Evolutionary conservation across 495 filamentous ascomycete species (phyloP).

Genomic region (Tuber brumale): DNA sequence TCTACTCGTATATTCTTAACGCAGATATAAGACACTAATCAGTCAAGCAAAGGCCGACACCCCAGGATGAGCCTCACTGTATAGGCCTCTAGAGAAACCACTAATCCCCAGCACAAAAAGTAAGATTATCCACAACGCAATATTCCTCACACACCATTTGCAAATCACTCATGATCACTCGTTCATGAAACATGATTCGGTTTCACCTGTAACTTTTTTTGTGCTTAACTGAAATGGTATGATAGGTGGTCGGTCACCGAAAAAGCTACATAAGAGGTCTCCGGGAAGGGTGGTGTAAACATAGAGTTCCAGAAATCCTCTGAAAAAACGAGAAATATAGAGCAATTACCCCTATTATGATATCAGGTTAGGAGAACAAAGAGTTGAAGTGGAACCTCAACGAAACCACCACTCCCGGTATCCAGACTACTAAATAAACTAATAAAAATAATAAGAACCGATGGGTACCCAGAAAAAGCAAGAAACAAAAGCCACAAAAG

Average conservation of each 20-base stretch:
- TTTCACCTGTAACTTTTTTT: background rate
- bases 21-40: background rate
- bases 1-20: background rate
- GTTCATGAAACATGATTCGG: constrained; percentile 5
- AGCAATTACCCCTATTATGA: background rate
- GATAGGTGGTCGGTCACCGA: background rate
- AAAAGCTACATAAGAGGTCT: background rate
- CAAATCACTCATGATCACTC: background rate
- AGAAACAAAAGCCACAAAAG: background rate
- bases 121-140: background rate
- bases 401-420: background rate
- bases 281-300: background rate
- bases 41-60: background rate
- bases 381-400: background rate
- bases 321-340: background rate
- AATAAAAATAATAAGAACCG: background rate
- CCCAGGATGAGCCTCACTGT: background rate
- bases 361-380: background rate
- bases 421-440: background rate
- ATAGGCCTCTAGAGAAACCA: background rate
- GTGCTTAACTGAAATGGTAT: no score
- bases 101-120: background rate
- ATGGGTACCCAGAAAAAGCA: background rate
- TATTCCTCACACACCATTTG: background rate
- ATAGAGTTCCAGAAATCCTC: no score